Conservation (phyloP, 805 yeast genomes). For the Candida quercuum region DNA sequence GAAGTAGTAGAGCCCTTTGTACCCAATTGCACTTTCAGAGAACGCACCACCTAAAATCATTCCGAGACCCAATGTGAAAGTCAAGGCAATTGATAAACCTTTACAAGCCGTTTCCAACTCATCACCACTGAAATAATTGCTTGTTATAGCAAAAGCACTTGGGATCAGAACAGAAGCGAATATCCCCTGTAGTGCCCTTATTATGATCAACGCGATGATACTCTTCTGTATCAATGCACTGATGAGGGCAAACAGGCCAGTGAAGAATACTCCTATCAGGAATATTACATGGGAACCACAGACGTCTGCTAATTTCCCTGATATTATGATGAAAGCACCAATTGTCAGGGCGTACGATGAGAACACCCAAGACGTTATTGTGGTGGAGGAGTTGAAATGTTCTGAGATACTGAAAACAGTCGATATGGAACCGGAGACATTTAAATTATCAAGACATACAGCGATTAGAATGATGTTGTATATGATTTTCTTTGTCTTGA, state of each 20-base stretch:
- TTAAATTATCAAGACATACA: conserved; percentile 7
- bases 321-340: conserved; percentile 36
- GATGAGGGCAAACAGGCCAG: conserved; percentile 27
- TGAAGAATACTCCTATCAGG: conserved; percentile 17
- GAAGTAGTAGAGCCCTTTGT: conserved; percentile 33
- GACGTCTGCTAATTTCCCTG: conserved; percentile 37
- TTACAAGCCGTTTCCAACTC: conserved; percentile 24
- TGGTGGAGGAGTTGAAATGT: conserved; percentile 2
- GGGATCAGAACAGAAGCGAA: conserved; percentile 38
- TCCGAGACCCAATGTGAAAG: conserved; percentile 34
- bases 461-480: no score
- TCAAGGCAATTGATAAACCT: conserved; percentile 21
- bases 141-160: conserved; percentile 29
- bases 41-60: conserved; percentile 41
- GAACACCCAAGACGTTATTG: conserved; percentile 36
- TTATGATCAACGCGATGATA: conserved; percentile 31
- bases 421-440: conserved; percentile 7
- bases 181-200: conserved; percentile 41
- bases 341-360: conserved; percentile 38
- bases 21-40: conserved; percentile 30
- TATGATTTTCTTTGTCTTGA: no score
- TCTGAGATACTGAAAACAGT: neutral
- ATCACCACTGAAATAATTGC: conserved; percentile 25
- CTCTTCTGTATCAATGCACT: conserved; percentile 31
- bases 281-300: conserved; percentile 29